Conservation (phyloP, 306 rosid species). For the Arachis stenosperma region DNA sequence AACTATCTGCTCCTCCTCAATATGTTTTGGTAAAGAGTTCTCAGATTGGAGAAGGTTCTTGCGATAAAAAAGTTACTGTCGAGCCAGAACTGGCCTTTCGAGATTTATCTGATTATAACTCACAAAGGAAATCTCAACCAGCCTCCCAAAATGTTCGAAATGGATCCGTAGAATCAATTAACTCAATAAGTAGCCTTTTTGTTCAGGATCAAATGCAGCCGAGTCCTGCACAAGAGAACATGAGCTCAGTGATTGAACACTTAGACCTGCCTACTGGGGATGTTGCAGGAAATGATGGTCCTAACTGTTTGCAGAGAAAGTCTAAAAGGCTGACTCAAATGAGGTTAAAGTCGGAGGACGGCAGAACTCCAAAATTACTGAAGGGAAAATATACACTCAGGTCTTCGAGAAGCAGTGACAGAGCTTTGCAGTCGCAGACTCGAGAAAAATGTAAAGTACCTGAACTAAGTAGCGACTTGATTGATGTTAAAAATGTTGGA, state of each 20-base stretch:
- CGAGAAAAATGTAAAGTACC: conserved; percentile 59
- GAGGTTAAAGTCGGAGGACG: conserved; percentile 37
- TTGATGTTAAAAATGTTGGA: conserved; percentile 46
- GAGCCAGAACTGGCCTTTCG: conserved; percentile 25
- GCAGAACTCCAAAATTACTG: conserved; percentile 48
- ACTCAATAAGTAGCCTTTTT: conserved; percentile 23
- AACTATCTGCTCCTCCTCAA: conserved; percentile 38
- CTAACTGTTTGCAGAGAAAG: conserved; percentile 43
- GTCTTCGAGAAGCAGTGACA: conserved; percentile 63
- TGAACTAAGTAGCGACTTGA: conserved; percentile 51
- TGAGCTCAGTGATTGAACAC: conserved; percentile 42
- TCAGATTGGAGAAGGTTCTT: conserved; percentile 40
- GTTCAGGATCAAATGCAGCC: conserved; percentile 35
- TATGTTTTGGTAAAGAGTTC: conserved; percentile 33
- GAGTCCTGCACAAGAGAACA: conserved; percentile 28
- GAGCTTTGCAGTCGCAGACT: conserved; percentile 74
- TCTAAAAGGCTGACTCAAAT: conserved; percentile 34
- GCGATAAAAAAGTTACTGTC: conserved; percentile 19
- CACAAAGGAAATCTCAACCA: conserved; percentile 30
- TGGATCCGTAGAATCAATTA: conserved; percentile 34
- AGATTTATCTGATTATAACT: conserved; percentile 16
- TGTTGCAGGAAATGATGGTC: conserved; percentile 39
- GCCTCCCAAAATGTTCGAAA: conserved; percentile 24
- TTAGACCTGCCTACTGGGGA: conserved; percentile 43
- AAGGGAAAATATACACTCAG: conserved; percentile 60